Percentiles rank a stretch among this genome's conserved stretches.
Evolutionary conservation across 805 yeast species (phyloP).

Genomic region (Wickerhamiella dianesei): DNA sequence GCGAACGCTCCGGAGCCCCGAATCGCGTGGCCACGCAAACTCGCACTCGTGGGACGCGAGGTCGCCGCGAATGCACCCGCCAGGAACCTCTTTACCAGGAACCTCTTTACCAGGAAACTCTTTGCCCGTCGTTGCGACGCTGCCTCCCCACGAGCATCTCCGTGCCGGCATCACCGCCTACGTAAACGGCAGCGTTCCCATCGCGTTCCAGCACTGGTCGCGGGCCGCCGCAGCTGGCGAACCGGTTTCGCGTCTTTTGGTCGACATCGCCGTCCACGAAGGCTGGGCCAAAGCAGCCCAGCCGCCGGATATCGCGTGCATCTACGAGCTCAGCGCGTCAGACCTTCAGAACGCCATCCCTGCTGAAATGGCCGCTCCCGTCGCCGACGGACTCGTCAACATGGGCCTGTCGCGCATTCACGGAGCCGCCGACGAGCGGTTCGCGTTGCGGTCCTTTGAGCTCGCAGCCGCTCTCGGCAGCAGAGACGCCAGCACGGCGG

Average conservation of each 20-base stretch:
- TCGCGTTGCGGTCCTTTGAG: constrained; percentile 47
- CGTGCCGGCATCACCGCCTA: not conserved
- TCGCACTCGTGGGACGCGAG: not conserved
- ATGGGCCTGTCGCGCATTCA: not conserved
- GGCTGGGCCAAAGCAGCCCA: not conserved
- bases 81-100: no score
- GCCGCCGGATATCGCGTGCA: not conserved
- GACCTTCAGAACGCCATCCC: not conserved
- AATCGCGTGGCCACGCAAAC: no score
- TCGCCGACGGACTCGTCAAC: not conserved
- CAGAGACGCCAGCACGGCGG: constrained; percentile 51
- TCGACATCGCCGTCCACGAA: not conserved
- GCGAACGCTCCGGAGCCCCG: no score
- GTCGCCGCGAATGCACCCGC: not conserved
- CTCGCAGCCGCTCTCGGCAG: constrained; percentile 56
- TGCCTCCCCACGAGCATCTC: constrained; percentile 3
- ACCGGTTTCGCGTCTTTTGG: not conserved
- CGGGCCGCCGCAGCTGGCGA: constrained; percentile 3
- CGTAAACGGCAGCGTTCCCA: not conserved
- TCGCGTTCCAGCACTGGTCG: constrained; percentile 8
- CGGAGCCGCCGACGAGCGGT: constrained; percentile 31
- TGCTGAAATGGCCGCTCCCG: not conserved
- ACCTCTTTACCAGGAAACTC: no score
- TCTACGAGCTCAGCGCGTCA: not conserved
- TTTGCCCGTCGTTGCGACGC: not conserved